These are phyloP conservation scores for Aspergillus hortae DNA, from an alignment of 2,329 filamentous ascomycete species.

Conservation along the genomic window DNA sequence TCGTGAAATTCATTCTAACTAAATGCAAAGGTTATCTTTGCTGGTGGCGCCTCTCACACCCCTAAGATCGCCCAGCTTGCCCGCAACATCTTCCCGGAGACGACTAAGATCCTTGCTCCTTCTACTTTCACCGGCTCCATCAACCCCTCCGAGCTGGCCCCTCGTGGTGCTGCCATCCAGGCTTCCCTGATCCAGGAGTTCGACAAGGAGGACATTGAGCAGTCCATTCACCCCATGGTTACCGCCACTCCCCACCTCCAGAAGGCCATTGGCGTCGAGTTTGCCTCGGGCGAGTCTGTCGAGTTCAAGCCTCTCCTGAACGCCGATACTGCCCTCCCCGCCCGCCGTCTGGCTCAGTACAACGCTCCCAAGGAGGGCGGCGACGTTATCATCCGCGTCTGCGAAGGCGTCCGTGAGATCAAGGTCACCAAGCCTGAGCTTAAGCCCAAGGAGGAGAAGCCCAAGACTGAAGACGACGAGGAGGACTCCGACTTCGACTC, in stretches of 20 bases:
- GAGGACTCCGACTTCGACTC: conserved; percentile 62
- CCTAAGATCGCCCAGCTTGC: conserved; percentile 86
- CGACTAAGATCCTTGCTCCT: conserved; percentile 75
- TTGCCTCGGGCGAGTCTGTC: conserved; percentile 58
- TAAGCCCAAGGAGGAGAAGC: conserved; percentile 62
- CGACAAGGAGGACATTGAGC: conserved; percentile 87
- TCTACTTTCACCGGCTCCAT: conserved; percentile 73
- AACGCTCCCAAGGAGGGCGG: conserved; percentile 74
- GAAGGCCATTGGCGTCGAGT: conserved; percentile 83
- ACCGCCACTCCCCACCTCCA: conserved; percentile 88
- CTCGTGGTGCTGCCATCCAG: conserved; percentile 90
- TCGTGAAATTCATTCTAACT: neutral
- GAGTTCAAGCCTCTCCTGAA: conserved; percentile 78
- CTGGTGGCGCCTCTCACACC: conserved; percentile 87
- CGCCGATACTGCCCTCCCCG: conserved; percentile 84
- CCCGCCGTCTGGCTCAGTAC: conserved; percentile 78
- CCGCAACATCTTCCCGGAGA: conserved; percentile 73
- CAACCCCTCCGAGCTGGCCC: conserved; percentile 88
- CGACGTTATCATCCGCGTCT: conserved; percentile 82
- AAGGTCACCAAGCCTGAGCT: conserved; percentile 86
- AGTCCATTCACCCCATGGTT: conserved; percentile 92
- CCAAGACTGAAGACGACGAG: conserved; percentile 55
- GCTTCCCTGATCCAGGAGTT: conserved; percentile 93
- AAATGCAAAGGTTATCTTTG: conserved; percentile 66
- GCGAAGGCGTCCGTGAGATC: conserved; percentile 85